Base-by-base conservation (phyloP, 2,329 filamentous ascomycete genomes). In the Dactylellina haptotyla region DNA sequence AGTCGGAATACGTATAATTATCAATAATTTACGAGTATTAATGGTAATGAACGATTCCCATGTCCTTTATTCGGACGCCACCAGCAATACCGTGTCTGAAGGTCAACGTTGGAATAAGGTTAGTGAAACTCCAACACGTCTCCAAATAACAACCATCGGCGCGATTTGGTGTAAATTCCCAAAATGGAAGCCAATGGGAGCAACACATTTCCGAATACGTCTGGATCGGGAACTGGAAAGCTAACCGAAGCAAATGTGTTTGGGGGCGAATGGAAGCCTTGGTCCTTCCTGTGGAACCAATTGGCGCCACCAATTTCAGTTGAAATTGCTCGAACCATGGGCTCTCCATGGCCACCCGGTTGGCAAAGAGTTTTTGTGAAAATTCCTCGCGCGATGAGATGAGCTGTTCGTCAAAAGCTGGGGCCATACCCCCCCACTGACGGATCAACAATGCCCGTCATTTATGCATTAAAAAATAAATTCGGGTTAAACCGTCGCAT, bases 271-370 rank as follows among this genome's bases (percentile, higher is more conserved):
- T 46, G 26, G 59, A 53, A 53, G 50, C 51, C 48, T 63, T 63
- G 57, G 51, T 23, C 53, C 28, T 14, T 23, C 51, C 46, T 64
- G 59, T 72, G 67, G 67, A 61, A 62, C 67, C 45, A 65, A 50
- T 58, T 65, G 53, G 30, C 67, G 67, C 67, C 67, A 72, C 67
- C 53, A 72, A 72, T 72, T 72, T 72, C 66, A 51, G 58, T 41
- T 57, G 43, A 72, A 65, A 72, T 71, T 71, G 61, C 62, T 30
- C 12, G 28, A 9, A 18, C 28, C n/a, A 39, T 23, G 14, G 10
- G 18, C 18, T 39, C 51, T 64, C 53, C 37, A 34, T 58, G 30
- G 18, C 57, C 57, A 56, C 66, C 34, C 62, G 28, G 20, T 18
- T 48, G 32, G 14, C 41, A 26, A 59, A 59, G 30, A 37, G 45